Conservation (phyloP, 768 basidiomycete species). For the Leccinum longicurvipes region DNA sequence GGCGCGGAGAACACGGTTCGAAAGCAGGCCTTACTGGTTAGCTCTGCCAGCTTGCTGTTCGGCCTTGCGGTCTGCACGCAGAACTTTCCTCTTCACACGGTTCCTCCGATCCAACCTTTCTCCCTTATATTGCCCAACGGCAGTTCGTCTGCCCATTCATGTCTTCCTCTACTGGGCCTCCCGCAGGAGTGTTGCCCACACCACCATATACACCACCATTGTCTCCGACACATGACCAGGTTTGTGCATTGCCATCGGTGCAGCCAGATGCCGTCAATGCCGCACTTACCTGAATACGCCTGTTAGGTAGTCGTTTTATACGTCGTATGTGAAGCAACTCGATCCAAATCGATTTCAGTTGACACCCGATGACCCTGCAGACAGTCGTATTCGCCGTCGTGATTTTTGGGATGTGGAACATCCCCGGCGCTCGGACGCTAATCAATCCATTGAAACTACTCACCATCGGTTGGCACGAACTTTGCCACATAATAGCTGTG, state of each 20-base stretch:
- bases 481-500: slow-evolving; percentile 79
- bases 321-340: slow-evolving; percentile 50
- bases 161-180: slow-evolving; percentile 32
- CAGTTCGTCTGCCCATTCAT: slow-evolving; percentile 33
- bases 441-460: slow-evolving; percentile 85
- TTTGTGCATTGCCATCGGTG: slow-evolving; percentile 32
- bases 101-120: slow-evolving; percentile 15
- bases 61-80: slow-evolving; percentile 35
- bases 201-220: slow-evolving; percentile 41
- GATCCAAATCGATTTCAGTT: slow-evolving; percentile 7
- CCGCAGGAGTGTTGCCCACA: slow-evolving; percentile 34
- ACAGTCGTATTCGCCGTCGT: slow-evolving; percentile 83
- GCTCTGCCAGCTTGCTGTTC: slow-evolving; percentile 9
- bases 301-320: slow-evolving; percentile 69
- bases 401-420: slow-evolving; percentile 86
- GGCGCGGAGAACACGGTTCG: slow-evolving; percentile 18
- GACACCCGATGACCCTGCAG: slow-evolving; percentile 35
- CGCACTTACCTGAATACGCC: slow-evolving; percentile 19
- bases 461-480: slow-evolving; percentile 86
- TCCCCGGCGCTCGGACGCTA: slow-evolving; percentile 72
- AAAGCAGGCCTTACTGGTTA: slow-evolving; percentile 1
- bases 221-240: slow-evolving; percentile 70
- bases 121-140: slow-evolving; percentile 10
- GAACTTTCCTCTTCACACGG: slow-evolving; percentile 18
- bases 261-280: slow-evolving; percentile 17